Conservation (phyloP, 2,329 filamentous ascomycete genomes). For the Parafenestella ontariensis region DNA sequence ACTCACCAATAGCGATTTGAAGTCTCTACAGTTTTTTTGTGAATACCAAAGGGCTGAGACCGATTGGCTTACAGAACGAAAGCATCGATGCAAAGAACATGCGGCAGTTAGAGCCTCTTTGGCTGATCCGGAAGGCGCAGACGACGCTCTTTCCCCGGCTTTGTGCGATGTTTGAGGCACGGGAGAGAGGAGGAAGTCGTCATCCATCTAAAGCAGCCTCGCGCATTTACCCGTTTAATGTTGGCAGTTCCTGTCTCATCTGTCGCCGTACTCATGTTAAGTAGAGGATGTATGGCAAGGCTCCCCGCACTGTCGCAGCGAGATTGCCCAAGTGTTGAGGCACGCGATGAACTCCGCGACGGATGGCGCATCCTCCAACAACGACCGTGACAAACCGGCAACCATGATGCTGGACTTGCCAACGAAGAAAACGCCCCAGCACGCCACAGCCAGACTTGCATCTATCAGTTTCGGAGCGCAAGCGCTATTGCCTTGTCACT, state of each 20-base stretch:
- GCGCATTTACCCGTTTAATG: neutral
- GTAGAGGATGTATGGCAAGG: neutral
- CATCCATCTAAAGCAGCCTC: conserved; percentile 1
- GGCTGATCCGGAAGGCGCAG: conserved; percentile 10
- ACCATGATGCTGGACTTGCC: conserved; percentile 1
- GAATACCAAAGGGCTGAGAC: neutral
- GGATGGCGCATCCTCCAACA: conserved; percentile 6
- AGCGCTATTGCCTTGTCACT: conserved; percentile 41
- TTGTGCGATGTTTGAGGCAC: neutral
- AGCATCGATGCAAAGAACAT: conserved; percentile 2
- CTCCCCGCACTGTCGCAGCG: neutral
- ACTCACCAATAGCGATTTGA: conserved; percentile 1
- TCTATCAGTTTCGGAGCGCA: conserved; percentile 34
- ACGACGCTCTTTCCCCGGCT: neutral
- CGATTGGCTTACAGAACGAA: conserved; percentile 4
- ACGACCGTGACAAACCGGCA: neutral
- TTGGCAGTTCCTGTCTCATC: neutral
- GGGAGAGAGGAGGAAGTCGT: neutral
- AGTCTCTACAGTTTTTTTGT: neutral
- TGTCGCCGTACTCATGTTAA: neutral
- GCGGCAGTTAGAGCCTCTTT: conserved; percentile 1
- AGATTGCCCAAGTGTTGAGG: neutral
- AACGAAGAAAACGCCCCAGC: conserved; percentile 10
- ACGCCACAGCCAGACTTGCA: conserved; percentile 15
- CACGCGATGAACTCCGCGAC: neutral